Percentiles rank a stretch among this genome's conserved stretches.
Conservation (phyloP, 1,139 yeast genomes). For the Trichomonascaceae sp. region DNA sequence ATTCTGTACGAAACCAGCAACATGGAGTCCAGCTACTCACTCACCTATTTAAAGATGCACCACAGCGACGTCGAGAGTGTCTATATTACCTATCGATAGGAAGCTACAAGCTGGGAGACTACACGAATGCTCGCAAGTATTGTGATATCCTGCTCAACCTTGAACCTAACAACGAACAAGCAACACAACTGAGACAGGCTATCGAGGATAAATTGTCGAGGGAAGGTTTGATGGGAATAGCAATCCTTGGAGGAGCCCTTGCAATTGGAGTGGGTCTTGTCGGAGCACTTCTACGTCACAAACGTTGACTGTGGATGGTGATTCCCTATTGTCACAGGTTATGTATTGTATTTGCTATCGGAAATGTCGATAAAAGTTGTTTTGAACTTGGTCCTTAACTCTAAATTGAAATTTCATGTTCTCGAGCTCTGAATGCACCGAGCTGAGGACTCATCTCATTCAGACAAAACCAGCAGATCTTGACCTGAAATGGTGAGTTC, state of each 20-base stretch:
- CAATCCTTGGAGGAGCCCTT: constrained; percentile 70
- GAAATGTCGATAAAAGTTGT: no score
- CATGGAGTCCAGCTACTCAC: constrained; percentile 69
- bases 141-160: constrained; percentile 60
- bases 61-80: constrained; percentile 78
- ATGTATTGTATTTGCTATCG: no score
- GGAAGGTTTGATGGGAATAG: constrained; percentile 81
- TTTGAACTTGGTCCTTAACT: no score
- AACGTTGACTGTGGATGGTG: constrained; percentile 12
- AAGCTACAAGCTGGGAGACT: constrained; percentile 78
- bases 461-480: no score
- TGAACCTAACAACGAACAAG: constrained; percentile 81
- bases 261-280: constrained; percentile 70
- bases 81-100: constrained; percentile 82
- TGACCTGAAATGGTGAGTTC: no score
- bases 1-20: constrained; percentile 47
- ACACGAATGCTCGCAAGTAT: constrained; percentile 72
- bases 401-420: no score
- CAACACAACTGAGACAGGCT: constrained; percentile 51
- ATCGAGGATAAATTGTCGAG: constrained; percentile 77
- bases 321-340: not conserved
- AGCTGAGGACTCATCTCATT: no score
- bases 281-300: constrained; percentile 38
- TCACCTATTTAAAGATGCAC: constrained; percentile 62
- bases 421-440: no score